Conservation (phyloP, 768 basidiomycete genomes). For the Leccinum sublutescens region DNA sequence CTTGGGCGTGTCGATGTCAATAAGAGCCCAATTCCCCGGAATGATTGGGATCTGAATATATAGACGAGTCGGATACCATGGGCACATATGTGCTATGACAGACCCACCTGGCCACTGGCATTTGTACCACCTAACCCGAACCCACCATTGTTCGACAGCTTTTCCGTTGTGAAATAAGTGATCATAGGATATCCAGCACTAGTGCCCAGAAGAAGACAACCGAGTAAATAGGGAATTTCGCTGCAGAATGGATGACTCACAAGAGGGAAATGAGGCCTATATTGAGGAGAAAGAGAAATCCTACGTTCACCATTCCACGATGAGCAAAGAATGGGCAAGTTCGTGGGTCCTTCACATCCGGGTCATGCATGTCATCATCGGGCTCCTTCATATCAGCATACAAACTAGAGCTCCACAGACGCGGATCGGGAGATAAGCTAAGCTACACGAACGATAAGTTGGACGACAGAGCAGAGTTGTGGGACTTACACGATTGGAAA, state of each 20-base stretch:
- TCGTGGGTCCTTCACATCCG: conserved; percentile 40
- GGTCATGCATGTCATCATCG: conserved; percentile 75
- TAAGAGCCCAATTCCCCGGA: conserved; percentile 51
- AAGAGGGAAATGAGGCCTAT: conserved; percentile 52
- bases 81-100: not conserved
- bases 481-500: conserved; percentile 44
- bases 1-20: conserved; percentile 59
- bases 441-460: conserved; percentile 42
- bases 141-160: conserved; percentile 37
- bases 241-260: conserved; percentile 38
- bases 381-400: conserved; percentile 55
- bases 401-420: conserved; percentile 62
- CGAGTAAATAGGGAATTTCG: not conserved
- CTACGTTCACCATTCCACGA: conserved; percentile 69
- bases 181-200: conserved; percentile 47
- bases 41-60: conserved; percentile 52
- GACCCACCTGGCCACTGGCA: conserved; percentile 62
- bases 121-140: conserved; percentile 75
- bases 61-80: not conserved
- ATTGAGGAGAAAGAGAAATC: conserved; percentile 61
- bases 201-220: not conserved
- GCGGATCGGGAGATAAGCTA: conserved; percentile 63
- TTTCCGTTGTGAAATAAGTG: conserved; percentile 34
- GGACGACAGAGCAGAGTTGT: not conserved
- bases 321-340: conserved; percentile 44